These are phyloP conservation scores for Naegleria gruberi DNA, from an alignment of 208 protist genomes.

Conservation along the genomic window DNA sequence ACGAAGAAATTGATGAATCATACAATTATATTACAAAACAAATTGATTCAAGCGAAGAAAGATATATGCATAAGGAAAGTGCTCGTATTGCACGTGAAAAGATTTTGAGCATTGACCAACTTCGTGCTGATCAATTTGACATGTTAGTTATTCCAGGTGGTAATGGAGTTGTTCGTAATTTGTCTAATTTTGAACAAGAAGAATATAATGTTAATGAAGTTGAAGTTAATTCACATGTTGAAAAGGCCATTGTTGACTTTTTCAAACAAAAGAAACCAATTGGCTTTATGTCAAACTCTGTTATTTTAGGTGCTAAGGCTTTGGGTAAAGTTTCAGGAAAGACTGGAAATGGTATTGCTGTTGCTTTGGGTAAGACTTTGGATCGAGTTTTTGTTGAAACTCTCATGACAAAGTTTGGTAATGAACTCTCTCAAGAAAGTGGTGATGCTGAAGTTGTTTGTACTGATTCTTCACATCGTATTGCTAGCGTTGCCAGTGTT, in stretches of 20 bases:
- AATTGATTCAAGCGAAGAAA: not conserved
- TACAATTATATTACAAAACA: not conserved
- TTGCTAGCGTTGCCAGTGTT: not conserved
- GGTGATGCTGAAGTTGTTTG: not conserved
- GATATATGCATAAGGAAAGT: not conserved
- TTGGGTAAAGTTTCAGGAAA: not conserved
- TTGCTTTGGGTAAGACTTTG: not conserved
- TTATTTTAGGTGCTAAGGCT: not conserved
- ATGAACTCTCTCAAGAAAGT: not conserved
- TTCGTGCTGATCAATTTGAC: not conserved
- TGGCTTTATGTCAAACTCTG: not conserved
- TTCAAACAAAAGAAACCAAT: slow-evolving; percentile 1
- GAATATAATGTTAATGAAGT: not conserved
- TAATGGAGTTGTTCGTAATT: not conserved
- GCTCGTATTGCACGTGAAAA: not conserved
- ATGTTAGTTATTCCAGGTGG: not conserved
- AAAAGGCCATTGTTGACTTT: not conserved
- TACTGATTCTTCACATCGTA: not conserved
- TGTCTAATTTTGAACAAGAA: slow-evolving; percentile 12
- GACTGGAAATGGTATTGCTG: not conserved
- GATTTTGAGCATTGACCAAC: not conserved
- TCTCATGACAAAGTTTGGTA: not conserved
- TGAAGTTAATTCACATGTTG: not conserved
- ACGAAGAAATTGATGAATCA: not conserved
- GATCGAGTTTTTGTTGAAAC: not conserved